A percentile compares a stretch with the other conserved stretches of the same genome.
These are phyloP conservation scores for Luzula sylvatica DNA, from an alignment of 176 grass and related monocot species.

Conservation along the genomic window DNA sequence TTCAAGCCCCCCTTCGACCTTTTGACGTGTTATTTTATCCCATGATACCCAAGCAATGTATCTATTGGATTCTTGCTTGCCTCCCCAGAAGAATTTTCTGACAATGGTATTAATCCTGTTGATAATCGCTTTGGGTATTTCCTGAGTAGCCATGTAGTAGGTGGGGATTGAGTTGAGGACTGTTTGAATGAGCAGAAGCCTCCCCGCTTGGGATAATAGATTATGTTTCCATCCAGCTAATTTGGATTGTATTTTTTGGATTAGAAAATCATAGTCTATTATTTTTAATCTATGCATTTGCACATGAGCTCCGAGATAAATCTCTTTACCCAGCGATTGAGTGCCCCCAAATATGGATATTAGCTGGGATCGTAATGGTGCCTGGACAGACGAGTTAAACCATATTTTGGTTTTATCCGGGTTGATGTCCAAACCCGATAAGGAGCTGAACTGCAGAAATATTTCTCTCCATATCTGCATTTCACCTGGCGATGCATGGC, in stretches of 20 bases:
- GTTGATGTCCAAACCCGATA: not conserved
- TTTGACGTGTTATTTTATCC: not conserved
- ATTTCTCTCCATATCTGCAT: not conserved
- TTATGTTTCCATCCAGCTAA: not conserved
- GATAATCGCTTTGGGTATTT: not conserved
- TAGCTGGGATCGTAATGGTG: not conserved
- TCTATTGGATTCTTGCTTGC: not conserved
- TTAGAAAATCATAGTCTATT: not conserved
- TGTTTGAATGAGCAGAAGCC: not conserved
- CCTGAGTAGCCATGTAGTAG: not conserved
- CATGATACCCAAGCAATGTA: not conserved
- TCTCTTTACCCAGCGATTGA: not conserved
- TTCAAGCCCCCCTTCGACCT: not conserved
- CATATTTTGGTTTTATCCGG: not conserved
- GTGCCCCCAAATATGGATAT: not conserved
- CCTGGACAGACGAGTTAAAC: not conserved
- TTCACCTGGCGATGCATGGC: not conserved
- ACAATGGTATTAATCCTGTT: not conserved
- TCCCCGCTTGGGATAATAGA: not conserved
- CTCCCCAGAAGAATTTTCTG: not conserved
- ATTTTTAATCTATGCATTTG: no score
- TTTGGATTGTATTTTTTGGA: not conserved
- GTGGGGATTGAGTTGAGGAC: not conserved
- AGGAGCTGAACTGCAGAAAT: not conserved
- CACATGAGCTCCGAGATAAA: not conserved